phyloP scores from a whole-genome alignment of 352 stramenopile genomes.

The Phytophthora lateralis region DNA sequence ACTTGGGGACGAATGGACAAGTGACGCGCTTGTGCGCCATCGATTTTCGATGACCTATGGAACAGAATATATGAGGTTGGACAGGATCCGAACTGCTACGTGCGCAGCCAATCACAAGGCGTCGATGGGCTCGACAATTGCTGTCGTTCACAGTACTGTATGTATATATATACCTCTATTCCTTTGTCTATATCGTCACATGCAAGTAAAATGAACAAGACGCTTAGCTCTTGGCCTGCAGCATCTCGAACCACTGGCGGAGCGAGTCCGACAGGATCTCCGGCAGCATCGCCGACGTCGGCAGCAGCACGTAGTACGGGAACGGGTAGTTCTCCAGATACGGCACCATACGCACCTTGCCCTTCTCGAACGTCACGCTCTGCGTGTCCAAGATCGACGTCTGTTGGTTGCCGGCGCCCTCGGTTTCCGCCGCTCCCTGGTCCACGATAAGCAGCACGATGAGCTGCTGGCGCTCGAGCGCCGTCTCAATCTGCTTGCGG shows the following conservation, averaged over 20 bases:
- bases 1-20: constrained; percentile 17
- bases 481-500: constrained; percentile 95
- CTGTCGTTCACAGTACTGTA: no score
- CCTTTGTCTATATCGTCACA: constrained; percentile 1
- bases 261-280: constrained; percentile 99
- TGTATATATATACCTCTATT: no score
- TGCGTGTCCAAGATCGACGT: constrained; percentile 99
- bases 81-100: neutral
- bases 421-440: constrained; percentile 49
- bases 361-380: constrained; percentile 96
- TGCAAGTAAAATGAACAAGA: neutral
- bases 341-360: constrained; percentile 95
- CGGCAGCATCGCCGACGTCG: constrained; percentile 94
- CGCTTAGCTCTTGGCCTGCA: constrained; percentile 69
- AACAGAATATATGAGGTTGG: neutral
- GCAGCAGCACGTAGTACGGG: constrained; percentile 99
- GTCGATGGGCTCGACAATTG: neutral
- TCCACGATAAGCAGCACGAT: constrained; percentile 99
- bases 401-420: constrained; percentile 37
- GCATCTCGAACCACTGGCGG: constrained; percentile 99
- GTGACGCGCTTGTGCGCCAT: constrained; percentile 19
- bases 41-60: constrained; percentile 9
- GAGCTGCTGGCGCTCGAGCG: constrained; percentile 97
- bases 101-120: constrained; percentile 1
- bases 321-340: constrained; percentile 99